Evolutionary conservation across 2,329 filamentous ascomycete genomes (phyloP).

Genomic region (Sphaerostilbella broomeana): DNA sequence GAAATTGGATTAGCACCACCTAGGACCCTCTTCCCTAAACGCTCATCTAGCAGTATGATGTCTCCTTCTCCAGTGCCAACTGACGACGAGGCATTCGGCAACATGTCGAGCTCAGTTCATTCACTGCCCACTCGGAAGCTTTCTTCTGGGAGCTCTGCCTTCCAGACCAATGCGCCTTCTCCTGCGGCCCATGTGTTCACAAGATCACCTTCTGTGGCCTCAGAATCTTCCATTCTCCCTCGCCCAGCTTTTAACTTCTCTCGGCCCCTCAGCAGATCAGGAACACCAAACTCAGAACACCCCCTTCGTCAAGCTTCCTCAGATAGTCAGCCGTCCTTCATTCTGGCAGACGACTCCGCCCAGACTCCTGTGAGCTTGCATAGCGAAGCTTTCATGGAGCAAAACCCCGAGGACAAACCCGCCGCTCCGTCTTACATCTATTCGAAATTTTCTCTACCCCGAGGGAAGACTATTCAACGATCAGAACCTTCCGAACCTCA

Average conservation of each 20-base stretch:
- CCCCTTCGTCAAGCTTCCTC: constrained; percentile 58
- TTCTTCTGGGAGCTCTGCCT: constrained; percentile 59
- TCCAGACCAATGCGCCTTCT: constrained; percentile 42
- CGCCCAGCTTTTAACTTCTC: constrained; percentile 90
- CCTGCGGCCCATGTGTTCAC: constrained; percentile 56
- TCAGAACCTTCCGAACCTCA: constrained; percentile 53
- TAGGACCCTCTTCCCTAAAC: constrained; percentile 41
- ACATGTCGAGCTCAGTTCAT: constrained; percentile 46
- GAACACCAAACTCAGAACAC: constrained; percentile 51
- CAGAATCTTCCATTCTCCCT: constrained; percentile 67
- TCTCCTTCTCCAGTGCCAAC: constrained; percentile 59
- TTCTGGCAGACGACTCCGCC: constrained; percentile 56
- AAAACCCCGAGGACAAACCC: constrained; percentile 38
- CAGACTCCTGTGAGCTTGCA: constrained; percentile 68
- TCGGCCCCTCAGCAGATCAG: constrained; percentile 72
- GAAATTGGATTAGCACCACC: constrained; percentile 47
- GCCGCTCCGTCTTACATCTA: constrained; percentile 74
- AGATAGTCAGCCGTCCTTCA: constrained; percentile 60
- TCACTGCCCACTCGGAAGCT: constrained; percentile 70
- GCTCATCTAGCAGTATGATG: constrained; percentile 52
- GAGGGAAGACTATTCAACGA: constrained; percentile 72
- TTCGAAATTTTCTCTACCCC: constrained; percentile 74
- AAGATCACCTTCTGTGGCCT: constrained; percentile 78
- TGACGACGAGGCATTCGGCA: constrained; percentile 60
- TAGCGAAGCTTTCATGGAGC: constrained; percentile 59